phyloP scores from a whole-genome alignment of 2,329 filamentous ascomycete species.

The Colletotrichum cordylinicola region DNA sequence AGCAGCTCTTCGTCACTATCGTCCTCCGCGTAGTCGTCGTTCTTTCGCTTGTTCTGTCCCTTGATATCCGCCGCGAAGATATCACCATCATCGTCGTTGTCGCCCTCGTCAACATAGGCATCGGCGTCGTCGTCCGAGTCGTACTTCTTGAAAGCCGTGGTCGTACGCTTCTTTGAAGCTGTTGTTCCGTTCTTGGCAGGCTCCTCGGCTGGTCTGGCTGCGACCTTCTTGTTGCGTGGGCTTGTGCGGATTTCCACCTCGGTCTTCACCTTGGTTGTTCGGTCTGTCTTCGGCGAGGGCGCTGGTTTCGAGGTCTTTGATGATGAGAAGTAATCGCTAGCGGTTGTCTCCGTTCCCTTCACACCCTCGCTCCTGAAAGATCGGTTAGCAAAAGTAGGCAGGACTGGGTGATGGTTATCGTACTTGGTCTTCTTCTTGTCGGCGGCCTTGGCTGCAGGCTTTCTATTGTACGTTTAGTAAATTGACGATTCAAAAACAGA shows the following conservation, averaged over 20 bases:
- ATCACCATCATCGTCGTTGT: slow-evolving; percentile 77
- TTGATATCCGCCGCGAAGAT: slow-evolving; percentile 80
- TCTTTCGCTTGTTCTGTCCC: slow-evolving; percentile 68
- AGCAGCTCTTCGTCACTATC: slow-evolving; percentile 74
- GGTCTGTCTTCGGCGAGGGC: slow-evolving; percentile 44
- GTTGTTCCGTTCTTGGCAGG: slow-evolving; percentile 30
- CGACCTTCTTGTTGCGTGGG: slow-evolving; percentile 51
- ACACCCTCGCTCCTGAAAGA: slow-evolving; percentile 42
- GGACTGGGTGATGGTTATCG: slow-evolving; percentile 25
- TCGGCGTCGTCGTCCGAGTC: slow-evolving; percentile 57
- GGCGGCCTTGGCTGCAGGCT: slow-evolving; percentile 39
- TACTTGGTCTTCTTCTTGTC: slow-evolving; percentile 63
- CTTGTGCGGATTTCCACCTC: slow-evolving; percentile 57
- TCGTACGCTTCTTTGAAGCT: slow-evolving; percentile 46
- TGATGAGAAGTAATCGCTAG: slow-evolving; percentile 64
- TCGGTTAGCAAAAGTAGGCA: slow-evolving; percentile 8
- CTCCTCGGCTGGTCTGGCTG: slow-evolving; percentile 31
- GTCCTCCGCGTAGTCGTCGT: slow-evolving; percentile 78
- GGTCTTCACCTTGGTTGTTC: slow-evolving; percentile 42
- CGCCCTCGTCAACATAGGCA: slow-evolving; percentile 70
- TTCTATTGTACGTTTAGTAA: slow-evolving; percentile 2
- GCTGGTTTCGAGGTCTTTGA: slow-evolving; percentile 43
- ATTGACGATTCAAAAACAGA: not conserved
- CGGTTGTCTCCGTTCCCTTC: slow-evolving; percentile 57
- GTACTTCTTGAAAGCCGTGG: slow-evolving; percentile 46